These are phyloP conservation scores for Penicillium bovifimosum DNA, from an alignment of 495 filamentous ascomycete species.

Conservation along the genomic window DNA sequence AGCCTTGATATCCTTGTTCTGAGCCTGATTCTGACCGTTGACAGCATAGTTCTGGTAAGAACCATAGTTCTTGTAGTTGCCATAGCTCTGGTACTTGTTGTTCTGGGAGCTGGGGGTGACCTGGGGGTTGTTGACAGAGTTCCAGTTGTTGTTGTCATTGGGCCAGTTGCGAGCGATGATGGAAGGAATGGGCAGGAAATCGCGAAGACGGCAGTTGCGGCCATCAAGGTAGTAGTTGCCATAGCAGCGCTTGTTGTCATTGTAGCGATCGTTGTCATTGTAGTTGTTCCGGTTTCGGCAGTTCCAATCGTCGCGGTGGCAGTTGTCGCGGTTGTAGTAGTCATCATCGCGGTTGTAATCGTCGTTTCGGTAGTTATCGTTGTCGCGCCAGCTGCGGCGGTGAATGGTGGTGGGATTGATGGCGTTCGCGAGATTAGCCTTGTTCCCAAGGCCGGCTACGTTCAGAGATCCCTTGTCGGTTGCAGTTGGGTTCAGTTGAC, in stretches of 20 bases:
- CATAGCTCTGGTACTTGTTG: constrained; percentile 3
- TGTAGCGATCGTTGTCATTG: background rate
- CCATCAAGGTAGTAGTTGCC: background rate
- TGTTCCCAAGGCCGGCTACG: background rate
- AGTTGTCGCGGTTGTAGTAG: constrained; percentile 11
- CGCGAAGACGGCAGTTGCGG: background rate
- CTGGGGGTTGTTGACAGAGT: constrained; percentile 3
- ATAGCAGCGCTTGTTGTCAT: constrained; percentile 1
- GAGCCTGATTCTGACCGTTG: constrained; percentile 1
- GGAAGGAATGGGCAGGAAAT: background rate
- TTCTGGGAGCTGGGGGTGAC: constrained; percentile 3
- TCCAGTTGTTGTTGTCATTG: background rate
- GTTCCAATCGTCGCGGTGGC: constrained; percentile 11
- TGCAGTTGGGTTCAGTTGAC: background rate
- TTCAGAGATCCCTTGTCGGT: background rate
- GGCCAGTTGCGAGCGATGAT: background rate
- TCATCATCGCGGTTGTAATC: constrained; percentile 7
- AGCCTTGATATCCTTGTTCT: constrained; percentile 8
- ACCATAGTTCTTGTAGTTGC: constrained; percentile 9
- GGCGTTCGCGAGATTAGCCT: background rate
- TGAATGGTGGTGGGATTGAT: background rate
- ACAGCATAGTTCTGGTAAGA: constrained; percentile 6
- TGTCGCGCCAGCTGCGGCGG: constrained; percentile 9
- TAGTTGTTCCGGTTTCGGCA: background rate
- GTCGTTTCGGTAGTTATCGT: constrained; percentile 7